Percentiles rank a stretch among this genome's conserved stretches.
Conservation (phyloP, 192 early-diverging fungal genomes). For the Paraglomus brasilianum region DNA sequence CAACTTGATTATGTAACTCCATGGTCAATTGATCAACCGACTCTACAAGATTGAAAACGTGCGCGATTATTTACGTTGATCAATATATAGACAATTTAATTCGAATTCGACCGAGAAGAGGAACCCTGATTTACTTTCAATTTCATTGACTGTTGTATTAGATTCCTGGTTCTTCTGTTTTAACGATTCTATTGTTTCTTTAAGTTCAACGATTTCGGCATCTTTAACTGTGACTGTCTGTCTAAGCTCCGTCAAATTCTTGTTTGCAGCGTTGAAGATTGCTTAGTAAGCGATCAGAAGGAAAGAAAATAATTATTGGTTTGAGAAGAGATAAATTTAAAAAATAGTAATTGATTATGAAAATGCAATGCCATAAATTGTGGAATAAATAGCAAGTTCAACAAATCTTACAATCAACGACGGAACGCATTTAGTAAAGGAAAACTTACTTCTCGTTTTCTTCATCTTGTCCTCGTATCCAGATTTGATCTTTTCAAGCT, state of each 20-base stretch:
- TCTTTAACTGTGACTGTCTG: slow-evolving; percentile 49
- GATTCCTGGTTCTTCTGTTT: slow-evolving; percentile 34
- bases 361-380: background rate
- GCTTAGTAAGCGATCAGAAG: slow-evolving; percentile 25
- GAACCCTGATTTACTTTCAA: slow-evolving; percentile 17
- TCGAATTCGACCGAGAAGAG: too few relatives aligned
- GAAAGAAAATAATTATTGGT: background rate
- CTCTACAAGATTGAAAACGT: slow-evolving; percentile 30
- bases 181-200: slow-evolving; percentile 32
- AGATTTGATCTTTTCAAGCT: slow-evolving; percentile 38
- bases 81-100: too few relatives aligned
- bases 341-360: background rate
- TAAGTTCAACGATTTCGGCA: slow-evolving; percentile 42
- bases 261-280: slow-evolving; percentile 56
- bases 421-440: too few relatives aligned
- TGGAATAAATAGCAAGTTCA: too few relatives aligned
- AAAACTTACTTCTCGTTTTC: slow-evolving; percentile 51
- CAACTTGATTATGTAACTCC: slow-evolving; percentile 40
- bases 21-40: slow-evolving; percentile 36
- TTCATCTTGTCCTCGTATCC: slow-evolving; percentile 61
- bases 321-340: background rate
- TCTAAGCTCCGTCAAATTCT: slow-evolving; percentile 53
- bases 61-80: background rate
- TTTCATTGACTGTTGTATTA: slow-evolving; percentile 28
- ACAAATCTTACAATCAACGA: too few relatives aligned